phyloP scores from a whole-genome alignment of 176 grass and related monocot genomes.

The Oryza brachyantha region DNA sequence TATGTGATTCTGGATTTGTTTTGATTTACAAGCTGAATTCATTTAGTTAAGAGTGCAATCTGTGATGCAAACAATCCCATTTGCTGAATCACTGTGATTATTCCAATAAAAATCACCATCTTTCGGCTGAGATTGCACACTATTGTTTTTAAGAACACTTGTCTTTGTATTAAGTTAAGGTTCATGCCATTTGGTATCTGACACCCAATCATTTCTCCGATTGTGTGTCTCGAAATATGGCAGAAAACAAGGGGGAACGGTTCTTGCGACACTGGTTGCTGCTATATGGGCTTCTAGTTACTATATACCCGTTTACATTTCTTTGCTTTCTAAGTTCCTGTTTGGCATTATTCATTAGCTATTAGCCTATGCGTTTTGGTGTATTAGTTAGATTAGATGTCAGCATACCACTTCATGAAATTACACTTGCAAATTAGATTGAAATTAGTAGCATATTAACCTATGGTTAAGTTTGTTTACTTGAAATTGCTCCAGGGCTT shows the following conservation, averaged over 20 bases:
- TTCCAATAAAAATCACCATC: constrained; percentile 49
- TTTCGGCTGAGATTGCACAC: constrained; percentile 57
- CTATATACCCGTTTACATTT: constrained; percentile 41
- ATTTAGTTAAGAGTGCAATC: constrained; percentile 23
- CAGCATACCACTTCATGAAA: background rate
- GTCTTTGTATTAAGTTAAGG: background rate
- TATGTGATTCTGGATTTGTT: background rate
- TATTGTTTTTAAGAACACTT: background rate
- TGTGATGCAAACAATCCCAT: constrained; percentile 48
- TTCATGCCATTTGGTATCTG: constrained; percentile 51
- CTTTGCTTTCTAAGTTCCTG: background rate
- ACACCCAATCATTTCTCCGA: constrained; percentile 14
- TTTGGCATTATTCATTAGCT: background rate
- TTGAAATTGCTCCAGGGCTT: background rate
- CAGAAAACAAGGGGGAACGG: constrained; percentile 26
- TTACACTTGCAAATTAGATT: background rate
- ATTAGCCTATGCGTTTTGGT: no score
- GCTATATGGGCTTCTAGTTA: constrained; percentile 38
- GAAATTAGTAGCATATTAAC: background rate
- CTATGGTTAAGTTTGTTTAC: background rate
- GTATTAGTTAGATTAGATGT: background rate
- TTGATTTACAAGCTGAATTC: no score
- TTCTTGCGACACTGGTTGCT: constrained; percentile 45
- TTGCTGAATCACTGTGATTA: constrained; percentile 51
- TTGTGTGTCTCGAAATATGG: constrained; percentile 50